phyloP scores from a whole-genome alignment of 202 grass and related monocot species.

The Cymbopogon flexuosus region DNA sequence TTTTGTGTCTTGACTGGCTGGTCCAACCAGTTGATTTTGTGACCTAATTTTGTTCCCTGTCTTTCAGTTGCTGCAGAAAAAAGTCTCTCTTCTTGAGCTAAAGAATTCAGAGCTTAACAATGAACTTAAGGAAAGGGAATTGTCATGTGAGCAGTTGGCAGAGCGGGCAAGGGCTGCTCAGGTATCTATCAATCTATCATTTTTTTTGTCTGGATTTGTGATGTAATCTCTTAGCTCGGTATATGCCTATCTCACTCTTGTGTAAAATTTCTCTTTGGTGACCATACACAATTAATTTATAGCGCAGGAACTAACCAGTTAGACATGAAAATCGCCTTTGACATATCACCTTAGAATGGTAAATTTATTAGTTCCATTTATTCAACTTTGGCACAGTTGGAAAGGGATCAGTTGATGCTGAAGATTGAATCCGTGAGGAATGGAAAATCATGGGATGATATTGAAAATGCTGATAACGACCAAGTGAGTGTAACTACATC shows the following conservation, averaged over 20 bases:
- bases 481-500: conserved; percentile 43
- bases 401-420: conserved; percentile 74
- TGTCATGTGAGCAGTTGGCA: conserved; percentile 56
- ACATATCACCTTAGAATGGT: conserved; percentile 5
- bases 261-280: not conserved
- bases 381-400: conserved; percentile 46
- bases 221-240: not conserved
- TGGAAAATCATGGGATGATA: conserved; percentile 73
- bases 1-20: conserved; percentile 5
- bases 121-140: conserved; percentile 59
- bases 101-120: conserved; percentile 70
- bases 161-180: conserved; percentile 55
- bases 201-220: not conserved
- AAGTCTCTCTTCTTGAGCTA: conserved; percentile 68
- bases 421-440: conserved; percentile 66
- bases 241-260: not conserved
- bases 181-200: conserved; percentile 43
- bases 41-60: conserved; percentile 26
- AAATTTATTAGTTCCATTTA: not conserved
- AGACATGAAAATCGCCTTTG: not conserved
- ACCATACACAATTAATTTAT: conserved; percentile 6
- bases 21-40: conserved; percentile 7
- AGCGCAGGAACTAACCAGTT: not conserved
- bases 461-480: conserved; percentile 42
- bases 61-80: conserved; percentile 71